phyloP scores from a whole-genome alignment of 352 stramenopile genomes.

The Phytophthora sp. region DNA sequence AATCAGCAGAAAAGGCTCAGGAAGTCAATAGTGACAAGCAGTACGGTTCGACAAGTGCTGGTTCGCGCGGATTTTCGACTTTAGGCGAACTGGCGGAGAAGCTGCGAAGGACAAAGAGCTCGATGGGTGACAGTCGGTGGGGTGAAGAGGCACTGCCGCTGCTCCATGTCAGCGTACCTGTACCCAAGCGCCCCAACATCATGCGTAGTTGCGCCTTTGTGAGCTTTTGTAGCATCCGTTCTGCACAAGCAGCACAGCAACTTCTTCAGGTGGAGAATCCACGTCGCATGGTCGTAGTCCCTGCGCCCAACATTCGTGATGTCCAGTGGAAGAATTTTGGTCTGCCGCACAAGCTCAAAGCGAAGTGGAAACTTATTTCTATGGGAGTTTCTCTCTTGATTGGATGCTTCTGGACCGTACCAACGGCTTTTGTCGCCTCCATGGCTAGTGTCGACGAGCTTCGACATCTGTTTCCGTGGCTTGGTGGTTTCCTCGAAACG shows the following conservation, averaged over 20 bases:
- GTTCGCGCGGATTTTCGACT: slow-evolving; percentile 26
- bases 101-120: slow-evolving; percentile 42
- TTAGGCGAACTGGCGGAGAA: slow-evolving; percentile 37
- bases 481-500: slow-evolving; percentile 44
- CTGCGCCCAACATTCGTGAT: slow-evolving; percentile 72
- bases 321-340: slow-evolving; percentile 86
- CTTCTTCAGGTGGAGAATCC: slow-evolving; percentile 75
- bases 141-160: slow-evolving; percentile 39
- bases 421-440: slow-evolving; percentile 78
- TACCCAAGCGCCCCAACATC: slow-evolving; percentile 52
- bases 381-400: slow-evolving; percentile 59
- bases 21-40: slow-evolving; percentile 31
- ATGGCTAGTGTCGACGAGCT: slow-evolving; percentile 75
- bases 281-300: slow-evolving; percentile 58
- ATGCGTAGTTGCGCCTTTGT: slow-evolving; percentile 77
- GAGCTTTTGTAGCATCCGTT: slow-evolving; percentile 69
- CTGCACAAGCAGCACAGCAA: slow-evolving; percentile 73
- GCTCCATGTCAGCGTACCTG: slow-evolving; percentile 34
- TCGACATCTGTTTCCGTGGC: slow-evolving; percentile 56
- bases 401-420: slow-evolving; percentile 82
- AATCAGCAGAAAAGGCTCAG: slow-evolving; percentile 46
- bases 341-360: slow-evolving; percentile 59
- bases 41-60: slow-evolving; percentile 22
- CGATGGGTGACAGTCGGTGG: slow-evolving; percentile 30
- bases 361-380: slow-evolving; percentile 68